Evolutionary conservation across 75 land plant genomes (phyloP), one percentile per base, ranked within the genome.

Genomic region (Adiantum capillusveneris): DNA sequence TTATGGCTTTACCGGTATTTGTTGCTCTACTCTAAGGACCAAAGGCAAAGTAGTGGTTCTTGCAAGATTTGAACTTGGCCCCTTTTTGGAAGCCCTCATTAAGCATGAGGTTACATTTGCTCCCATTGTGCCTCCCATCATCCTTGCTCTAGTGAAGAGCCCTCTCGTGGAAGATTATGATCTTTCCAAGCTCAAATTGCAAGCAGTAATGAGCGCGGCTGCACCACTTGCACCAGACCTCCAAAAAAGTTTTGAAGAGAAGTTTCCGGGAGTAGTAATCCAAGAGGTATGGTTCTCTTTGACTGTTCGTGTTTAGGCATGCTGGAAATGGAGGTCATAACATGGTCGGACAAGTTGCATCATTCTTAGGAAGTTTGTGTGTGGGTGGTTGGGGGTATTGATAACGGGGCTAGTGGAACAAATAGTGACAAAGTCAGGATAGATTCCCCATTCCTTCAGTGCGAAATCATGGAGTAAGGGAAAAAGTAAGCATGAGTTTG

Each of bases 51-150:
- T 88, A 11, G 88, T 91, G 26, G 85, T 68, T 54, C 84, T 92
- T 84, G 50, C 42, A 13, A 70, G 97, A 64, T 88, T 71, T 64
- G 90, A 79, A 17, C 79, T 90, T 6, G 48, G 81, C 20, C 55
- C 57, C 0, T 83, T 95, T 53, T n/a, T 95, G 36, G 63, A 48
- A n/a, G 80, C 79, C 7, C 52, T 95, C 37, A 71, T 90, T 50
- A 71, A 59, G 6, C 80, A 86, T 49, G 91, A 80, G 64, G 82
- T 94, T 30, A 83, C 68, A 0, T 89, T 90, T 55, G 98, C 98
- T 0, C 98, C 98, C 7, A 70, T 94, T n/a, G 98, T 94, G 21
- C 98, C 98, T 5, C 87, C 98, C 31, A 84, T 94, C 44, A 75
- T 94, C 25, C 69, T 86, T 22, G 65, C 66, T 5, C 66, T 94